phyloP scores from a whole-genome alignment of 768 basidiomycete species.

The Albatrellus ellisii region DNA sequence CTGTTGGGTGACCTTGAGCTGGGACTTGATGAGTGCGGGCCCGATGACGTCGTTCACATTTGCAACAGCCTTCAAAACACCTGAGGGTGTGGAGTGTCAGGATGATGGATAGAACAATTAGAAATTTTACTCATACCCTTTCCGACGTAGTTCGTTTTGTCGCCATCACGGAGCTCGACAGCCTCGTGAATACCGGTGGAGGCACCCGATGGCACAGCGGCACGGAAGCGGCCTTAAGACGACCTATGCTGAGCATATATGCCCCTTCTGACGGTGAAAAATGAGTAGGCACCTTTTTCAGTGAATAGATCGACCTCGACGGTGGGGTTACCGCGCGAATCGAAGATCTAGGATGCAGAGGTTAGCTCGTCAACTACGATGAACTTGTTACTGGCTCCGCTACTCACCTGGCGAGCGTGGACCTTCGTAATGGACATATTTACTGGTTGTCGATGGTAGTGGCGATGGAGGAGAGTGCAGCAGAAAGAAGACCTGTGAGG shows the following conservation, averaged over 20 bases:
- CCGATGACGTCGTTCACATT: constrained; percentile 92
- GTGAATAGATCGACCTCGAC: constrained; percentile 91
- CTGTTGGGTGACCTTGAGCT: constrained; percentile 76
- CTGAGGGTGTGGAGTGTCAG: constrained; percentile 28
- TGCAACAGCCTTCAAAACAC: constrained; percentile 84
- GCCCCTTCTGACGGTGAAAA: constrained; percentile 1
- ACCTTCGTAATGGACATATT: constrained; percentile 89
- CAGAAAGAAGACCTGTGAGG: constrained; percentile 4
- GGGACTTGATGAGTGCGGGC: constrained; percentile 75
- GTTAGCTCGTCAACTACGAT: background rate
- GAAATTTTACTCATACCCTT: constrained; percentile 50
- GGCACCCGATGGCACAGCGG: constrained; percentile 94
- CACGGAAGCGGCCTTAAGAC: constrained; percentile 73
- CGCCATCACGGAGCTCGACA: constrained; percentile 95
- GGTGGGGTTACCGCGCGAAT: constrained; percentile 97
- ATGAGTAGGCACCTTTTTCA: constrained; percentile 53
- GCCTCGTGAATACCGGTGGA: constrained; percentile 98
- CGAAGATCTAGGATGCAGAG: constrained; percentile 70
- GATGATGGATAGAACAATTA: background rate
- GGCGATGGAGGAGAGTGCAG: background rate
- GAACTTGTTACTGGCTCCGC: background rate
- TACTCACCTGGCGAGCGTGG: constrained; percentile 77
- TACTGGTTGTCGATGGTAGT: constrained; percentile 15
- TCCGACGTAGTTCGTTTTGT: constrained; percentile 86
- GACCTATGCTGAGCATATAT: constrained; percentile 7